Evolutionary conservation across 805 yeast species (phyloP), one percentile per base, ranked within the genome.

Genomic region (Zygosaccharomyces rouxii): DNA sequence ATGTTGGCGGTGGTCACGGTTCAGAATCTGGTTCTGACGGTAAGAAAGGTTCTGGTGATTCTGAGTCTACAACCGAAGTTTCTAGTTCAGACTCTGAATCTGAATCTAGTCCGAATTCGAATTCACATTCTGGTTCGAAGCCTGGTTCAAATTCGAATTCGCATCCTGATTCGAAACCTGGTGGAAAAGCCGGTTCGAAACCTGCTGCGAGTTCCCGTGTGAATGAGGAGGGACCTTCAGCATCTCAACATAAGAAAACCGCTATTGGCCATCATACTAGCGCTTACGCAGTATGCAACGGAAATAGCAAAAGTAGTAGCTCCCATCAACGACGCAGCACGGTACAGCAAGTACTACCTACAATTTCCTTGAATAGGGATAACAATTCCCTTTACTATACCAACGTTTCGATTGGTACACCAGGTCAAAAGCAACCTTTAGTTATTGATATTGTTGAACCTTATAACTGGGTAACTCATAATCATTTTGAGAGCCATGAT

Each of bases 401-500:
- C 7, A 67, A 70, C 35, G 53, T 62, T 0, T 45, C 69, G 0
- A 37, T 69, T 25, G 76, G 75, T 2, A 50, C 54, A 0, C 68
- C 71, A 1, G 45, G 48, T 0, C 74, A 71, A 50, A 9, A 21
- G 1, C 67, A 61, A 16, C 40, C 38, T 9, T 50, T 73, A 3
- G 56, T 69, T 28, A 52, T 73, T 2, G 76, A 72, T 51, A 63
- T 67, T 7, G 62, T 69, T 5, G 71, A 71, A 44, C 74, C 75
- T 1, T 70, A 66, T 43, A 42, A 64, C 2, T 72, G 75, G 74
- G 58, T 68, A 1, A 35, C 66, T 2, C 55, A 66, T 23, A 54
- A 52, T 4, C 44, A 41, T 1, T 46, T 44, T 2, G 54, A 46
- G 7, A 31, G 49, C 1, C 53, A 46, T 11, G 54, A 58, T 26